Percentiles rank a stretch among this genome's conserved stretches.
Conservation (phyloP, 176 grass and related monocot species). For the Puccinellia tenuiflora region DNA sequence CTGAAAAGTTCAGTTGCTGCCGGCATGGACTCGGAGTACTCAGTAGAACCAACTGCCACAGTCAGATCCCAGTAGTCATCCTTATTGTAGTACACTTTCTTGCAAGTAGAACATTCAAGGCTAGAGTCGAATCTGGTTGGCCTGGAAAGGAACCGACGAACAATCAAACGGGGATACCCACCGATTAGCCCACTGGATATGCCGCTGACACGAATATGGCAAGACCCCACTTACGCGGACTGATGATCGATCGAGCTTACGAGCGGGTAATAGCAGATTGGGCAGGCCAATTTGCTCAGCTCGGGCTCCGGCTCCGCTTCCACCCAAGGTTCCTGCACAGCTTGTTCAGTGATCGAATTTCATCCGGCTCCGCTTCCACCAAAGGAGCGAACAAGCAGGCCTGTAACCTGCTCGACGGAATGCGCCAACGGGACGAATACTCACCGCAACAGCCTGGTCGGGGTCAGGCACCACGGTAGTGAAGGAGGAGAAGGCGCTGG, state of each 20-base stretch:
- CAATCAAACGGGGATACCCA: not conserved
- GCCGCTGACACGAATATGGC: not conserved
- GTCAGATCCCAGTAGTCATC: slow-evolving; percentile 72
- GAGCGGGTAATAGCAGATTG: slow-evolving; percentile 75
- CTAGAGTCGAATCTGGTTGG: not conserved
- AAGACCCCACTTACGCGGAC: slow-evolving; percentile 23
- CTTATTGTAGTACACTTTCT: slow-evolving; percentile 56
- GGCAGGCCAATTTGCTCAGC: slow-evolving; percentile 51
- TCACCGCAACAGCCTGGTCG: not conserved
- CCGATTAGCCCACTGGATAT: not conserved
- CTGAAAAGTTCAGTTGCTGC: slow-evolving; percentile 71
- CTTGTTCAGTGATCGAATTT: no score
- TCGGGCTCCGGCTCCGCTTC: slow-evolving; percentile 1
- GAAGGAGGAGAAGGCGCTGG: not conserved
- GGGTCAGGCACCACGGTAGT: not conserved
- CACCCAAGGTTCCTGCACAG: slow-evolving; percentile 15
- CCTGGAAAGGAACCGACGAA: slow-evolving; percentile 17
- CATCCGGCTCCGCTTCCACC: no score
- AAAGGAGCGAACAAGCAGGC: not conserved
- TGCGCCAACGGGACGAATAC: not conserved
- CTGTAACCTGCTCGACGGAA: not conserved
- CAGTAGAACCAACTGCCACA: slow-evolving; percentile 36
- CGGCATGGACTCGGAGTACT: slow-evolving; percentile 68
- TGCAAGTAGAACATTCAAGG: slow-evolving; percentile 55
- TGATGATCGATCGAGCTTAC: slow-evolving; percentile 23